Base-by-base conservation (phyloP, 768 basidiomycete genomes). In the Rhodotorula sphaerocarpa region DNA sequence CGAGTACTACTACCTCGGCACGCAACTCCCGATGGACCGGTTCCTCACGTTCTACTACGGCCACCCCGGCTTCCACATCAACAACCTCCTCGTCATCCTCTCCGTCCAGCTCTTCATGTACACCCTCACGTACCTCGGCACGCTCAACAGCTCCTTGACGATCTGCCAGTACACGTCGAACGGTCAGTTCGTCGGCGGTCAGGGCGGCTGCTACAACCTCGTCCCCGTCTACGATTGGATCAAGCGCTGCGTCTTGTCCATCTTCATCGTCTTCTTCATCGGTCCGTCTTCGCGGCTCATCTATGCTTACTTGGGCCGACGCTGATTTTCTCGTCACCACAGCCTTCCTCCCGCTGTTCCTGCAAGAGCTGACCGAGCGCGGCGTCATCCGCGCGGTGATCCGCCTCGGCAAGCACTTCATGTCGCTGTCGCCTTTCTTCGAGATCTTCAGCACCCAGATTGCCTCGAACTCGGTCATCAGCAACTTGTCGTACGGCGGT, bases 21-120 rank as follows among this genome's bases (percentile, higher is more conserved):
- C 95, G 28, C 95, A 97, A 74, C 82, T 99, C 56, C 92, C 95
- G 42, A 86, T 97, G 74, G 95, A 99, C 75, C 85, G 95, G 48
- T 99, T 99, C 84, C 79, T 99, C 76, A 99, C 95, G 53, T 99
- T 97, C 82, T 97, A 99, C 79, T 99, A 99, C 72, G 92, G 90
- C 50, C 95, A 97, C 75, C 95, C 95, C 48, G 67, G 95, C 90
- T 99, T 99, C 86, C 95, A 97, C 74, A 93, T 99, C 79, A 96
- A 99, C 81, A 99, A 97, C 76, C 97, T 97, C 83, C 79, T 97
- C 74, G 87, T 99, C 76, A 99, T 99, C 73, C 77, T 95, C 69
- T 93, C 95, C 43, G 88, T 97, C 31, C 93, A 96, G 75, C 78
- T 92, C 63, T 97, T 99, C 82, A 82, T 97, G 72, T 80, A 93